phyloP scores from a whole-genome alignment of 805 yeast genomes.

The Wickerhamiella slavikovae region DNA sequence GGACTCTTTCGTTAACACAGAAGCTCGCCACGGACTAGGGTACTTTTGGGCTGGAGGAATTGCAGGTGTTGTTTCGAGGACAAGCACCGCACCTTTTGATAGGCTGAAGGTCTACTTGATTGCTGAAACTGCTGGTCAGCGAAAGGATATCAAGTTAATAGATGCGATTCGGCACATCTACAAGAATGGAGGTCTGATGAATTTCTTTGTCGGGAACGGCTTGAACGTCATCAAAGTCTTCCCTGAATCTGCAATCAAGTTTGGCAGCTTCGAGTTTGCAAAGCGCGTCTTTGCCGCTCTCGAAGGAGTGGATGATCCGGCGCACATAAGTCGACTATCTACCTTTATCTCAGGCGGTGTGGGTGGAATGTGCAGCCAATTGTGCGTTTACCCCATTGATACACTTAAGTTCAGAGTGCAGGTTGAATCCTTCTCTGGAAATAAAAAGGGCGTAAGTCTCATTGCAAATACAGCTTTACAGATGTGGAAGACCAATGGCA shows the following conservation, averaged over 20 bases:
- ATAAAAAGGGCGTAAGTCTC: constrained; percentile 34
- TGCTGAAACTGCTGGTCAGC: constrained; percentile 31
- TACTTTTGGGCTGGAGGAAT: constrained; percentile 88
- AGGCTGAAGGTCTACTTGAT: constrained; percentile 83
- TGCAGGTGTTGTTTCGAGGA: constrained; percentile 88
- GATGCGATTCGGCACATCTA: constrained; percentile 69
- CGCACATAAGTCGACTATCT: constrained; percentile 50
- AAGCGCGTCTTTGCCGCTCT: constrained; percentile 50
- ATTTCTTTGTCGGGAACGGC: constrained; percentile 92
- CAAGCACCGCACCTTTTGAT: constrained; percentile 94
- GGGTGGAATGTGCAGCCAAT: constrained; percentile 88
- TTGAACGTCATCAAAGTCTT: constrained; percentile 81
- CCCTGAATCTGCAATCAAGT: constrained; percentile 94
- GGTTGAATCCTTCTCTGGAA: constrained; percentile 45
- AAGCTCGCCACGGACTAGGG: constrained; percentile 65
- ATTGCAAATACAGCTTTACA: constrained; percentile 48
- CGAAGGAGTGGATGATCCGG: constrained; percentile 55
- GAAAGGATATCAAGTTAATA: constrained; percentile 45
- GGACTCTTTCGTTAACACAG: constrained; percentile 69
- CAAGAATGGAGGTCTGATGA: constrained; percentile 68
- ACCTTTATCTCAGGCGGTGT: constrained; percentile 89
- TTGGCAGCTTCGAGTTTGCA: constrained; percentile 83
- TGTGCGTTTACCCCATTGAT: constrained; percentile 87
- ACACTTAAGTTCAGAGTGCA: constrained; percentile 85
- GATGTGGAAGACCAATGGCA: constrained; percentile 66